Base-by-base conservation (phyloP, 106 monocot species). In the Dendrobium officinale region DNA sequence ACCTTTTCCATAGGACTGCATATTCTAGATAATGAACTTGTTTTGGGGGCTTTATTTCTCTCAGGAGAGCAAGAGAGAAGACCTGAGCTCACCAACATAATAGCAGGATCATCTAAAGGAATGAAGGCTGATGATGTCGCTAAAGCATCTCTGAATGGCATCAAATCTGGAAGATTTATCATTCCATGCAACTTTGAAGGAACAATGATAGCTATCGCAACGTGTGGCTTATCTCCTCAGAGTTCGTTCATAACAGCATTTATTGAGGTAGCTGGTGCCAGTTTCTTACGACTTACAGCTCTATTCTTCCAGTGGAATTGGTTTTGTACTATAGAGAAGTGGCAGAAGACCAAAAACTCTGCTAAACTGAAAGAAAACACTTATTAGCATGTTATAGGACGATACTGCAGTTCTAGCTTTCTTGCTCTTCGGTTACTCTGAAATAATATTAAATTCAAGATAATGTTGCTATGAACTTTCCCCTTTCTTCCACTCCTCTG, bases 171-270 rank as follows among this genome's bases (percentile, higher is more conserved):
- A 77, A 64, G 17, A 42, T 92, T 92, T 75, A 92, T 79, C 13
- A 77, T 89, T 27, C 77, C 87, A 5, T 92, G 92, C 78, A 89
- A 89, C 79, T 87, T 92, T 66, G 89, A 87, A 6, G 92, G 92
- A 55, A 13, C 75, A 20, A 85, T 92, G 89, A 55, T 92, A 1
- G 44, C 92, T 43, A 80, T 89, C 37, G 89, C 87, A 22, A 89
- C 92, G n/a, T 81, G 77, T 75, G 92, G 92, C 77, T 70, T 92
- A 40, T 87, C 92, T n/a, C 92, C 92, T 37, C 92, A 92, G 67
- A 81, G 87, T 11, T 92, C 92, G 22, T 85, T 76, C 72, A 13
- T 87, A 19, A 77, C 58, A 56, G 92, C 92, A 74, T 85, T 87
- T 67, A 4, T 80, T 24, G 92, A 92, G 77, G 83, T 92, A 45